Evolutionary conservation across 306 rosid genomes (phyloP).

Genomic region (Begonia masoniana): DNA sequence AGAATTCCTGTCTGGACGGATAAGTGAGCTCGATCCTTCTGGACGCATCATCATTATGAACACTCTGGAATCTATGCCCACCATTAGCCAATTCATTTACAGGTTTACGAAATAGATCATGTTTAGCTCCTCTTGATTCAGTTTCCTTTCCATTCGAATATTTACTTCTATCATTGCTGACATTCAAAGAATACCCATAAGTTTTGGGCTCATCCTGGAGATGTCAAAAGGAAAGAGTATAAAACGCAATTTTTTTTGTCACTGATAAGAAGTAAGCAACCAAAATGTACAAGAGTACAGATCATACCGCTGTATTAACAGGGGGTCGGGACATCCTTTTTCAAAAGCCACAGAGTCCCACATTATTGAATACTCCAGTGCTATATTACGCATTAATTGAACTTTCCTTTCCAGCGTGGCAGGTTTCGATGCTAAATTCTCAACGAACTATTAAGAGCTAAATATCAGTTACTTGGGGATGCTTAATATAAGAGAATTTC

Average conservation of each 20-base stretch:
- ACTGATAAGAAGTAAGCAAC: no score
- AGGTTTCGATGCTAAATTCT: background rate
- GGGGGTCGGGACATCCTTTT: background rate
- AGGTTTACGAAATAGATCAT: slow-evolving; percentile 20
- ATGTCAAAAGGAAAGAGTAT: slow-evolving; percentile 1
- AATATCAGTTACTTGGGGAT: no score
- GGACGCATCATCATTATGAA: slow-evolving; percentile 25
- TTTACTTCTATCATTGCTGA: slow-evolving; percentile 16
- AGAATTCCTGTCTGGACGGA: slow-evolving; percentile 27
- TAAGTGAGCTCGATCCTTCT: slow-evolving; percentile 24
- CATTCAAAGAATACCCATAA: slow-evolving; percentile 15
- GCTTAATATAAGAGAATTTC: no score
- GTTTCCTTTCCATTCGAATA: slow-evolving; percentile 21
- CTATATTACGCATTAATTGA: background rate
- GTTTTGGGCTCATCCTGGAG: slow-evolving; percentile 47
- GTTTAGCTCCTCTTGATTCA: slow-evolving; percentile 30
- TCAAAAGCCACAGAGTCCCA: slow-evolving; percentile 1
- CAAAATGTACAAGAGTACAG: no score
- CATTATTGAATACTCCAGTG: background rate
- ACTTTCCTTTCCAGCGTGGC: background rate
- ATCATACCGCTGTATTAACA: background rate
- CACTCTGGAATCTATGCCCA: slow-evolving; percentile 22
- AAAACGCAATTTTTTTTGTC: no score
- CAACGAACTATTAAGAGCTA: background rate
- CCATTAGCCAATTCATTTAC: slow-evolving; percentile 16